Base-by-base conservation (phyloP, 2,329 filamentous ascomycete species). In the Dryadomyces quercus-mongolicae region DNA sequence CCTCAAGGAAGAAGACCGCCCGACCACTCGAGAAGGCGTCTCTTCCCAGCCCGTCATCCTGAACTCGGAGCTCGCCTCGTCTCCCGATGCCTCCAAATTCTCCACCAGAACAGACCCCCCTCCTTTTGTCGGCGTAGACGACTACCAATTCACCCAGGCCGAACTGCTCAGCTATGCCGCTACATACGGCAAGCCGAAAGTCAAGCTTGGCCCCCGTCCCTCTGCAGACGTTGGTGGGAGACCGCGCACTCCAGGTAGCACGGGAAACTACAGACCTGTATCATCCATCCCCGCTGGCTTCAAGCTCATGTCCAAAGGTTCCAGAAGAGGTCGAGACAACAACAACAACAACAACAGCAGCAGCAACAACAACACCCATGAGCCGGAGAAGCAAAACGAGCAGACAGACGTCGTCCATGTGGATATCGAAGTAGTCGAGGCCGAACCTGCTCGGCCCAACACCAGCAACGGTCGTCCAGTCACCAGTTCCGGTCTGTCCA, bases 151-250 rank as follows among this genome's bases (percentile, higher is more conserved):
- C 13, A 67, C 71, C 22, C 72, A 75, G 47, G 68, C 72, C 6
- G 79, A 83, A 12, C 61, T 76, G 38, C 76, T 75, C 62, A 71
- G 67, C 59, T 74, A 74, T 56, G 66, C 70, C 22, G 70, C 74
- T 13, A 78, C 68, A 44, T 75, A 74, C 60, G 71, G 73, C 61
- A 89, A 87, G 63, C 85, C 85, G 46, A 96, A 94, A 66, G 84
- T 95, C 54, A 96, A 94, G 69, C 79, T 95, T 46, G 93, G 84
- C 1, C 92, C 93, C 10, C 80, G 92, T 48, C 90, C 90, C 25
- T 92, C 89, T 2, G 65, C 83, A 45, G 84, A 89, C 58, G n/a
- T n/a, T n/a, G 73, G 75, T 58, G 75, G 80, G 55, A 76, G 77
- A 62, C 78, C 82, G 56, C 77, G 84, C 49, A 85, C 70, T 70